A percentile compares a stretch with the other conserved stretches of the same genome.
phyloP scores from a whole-genome alignment of 1,139 yeast species.

The Lodderomyces jiufengensis region DNA sequence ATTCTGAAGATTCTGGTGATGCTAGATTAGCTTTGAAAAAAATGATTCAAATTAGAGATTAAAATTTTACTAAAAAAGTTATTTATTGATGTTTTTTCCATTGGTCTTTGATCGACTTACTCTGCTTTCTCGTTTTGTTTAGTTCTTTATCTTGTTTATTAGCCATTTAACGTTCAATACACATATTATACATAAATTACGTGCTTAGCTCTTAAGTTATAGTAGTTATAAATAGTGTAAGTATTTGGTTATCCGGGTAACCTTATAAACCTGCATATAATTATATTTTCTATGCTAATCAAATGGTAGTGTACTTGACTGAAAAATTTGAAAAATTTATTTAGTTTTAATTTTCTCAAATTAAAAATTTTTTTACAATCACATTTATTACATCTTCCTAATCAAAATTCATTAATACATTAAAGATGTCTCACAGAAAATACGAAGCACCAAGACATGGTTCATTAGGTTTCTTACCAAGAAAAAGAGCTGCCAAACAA shows the following conservation, averaged over 20 bases:
- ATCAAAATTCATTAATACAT: too few species aligned
- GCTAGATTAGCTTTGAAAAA: slow-evolving; percentile 42
- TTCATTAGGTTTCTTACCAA: slow-evolving; percentile 98
- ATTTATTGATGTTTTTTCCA: too few species aligned
- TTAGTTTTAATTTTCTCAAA: slow-evolving; percentile 3
- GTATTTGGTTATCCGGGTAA: slow-evolving; percentile 10
- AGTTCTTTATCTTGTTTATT: too few species aligned
- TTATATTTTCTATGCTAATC: too few species aligned
- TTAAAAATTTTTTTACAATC: slow-evolving; percentile 7
- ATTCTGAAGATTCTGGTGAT: slow-evolving; percentile 35
- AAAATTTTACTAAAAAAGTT: too few species aligned
- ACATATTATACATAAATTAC: too few species aligned
- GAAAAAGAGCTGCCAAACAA: slow-evolving; percentile 99
- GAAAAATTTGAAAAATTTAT: slow-evolving; percentile 4
- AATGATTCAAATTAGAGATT: slow-evolving; percentile 32
- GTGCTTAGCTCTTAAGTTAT: too few species aligned
- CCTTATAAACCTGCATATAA: slow-evolving; percentile 6
- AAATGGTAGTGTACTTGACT: slow-evolving; percentile 6
- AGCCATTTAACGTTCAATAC: too few species aligned
- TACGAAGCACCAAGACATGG: slow-evolving; percentile 99
- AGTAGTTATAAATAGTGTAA: too few species aligned
- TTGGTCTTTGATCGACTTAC: too few species aligned
- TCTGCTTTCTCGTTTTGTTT: too few species aligned
- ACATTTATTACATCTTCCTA: not conserved
- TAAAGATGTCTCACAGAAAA: slow-evolving; percentile 96